A percentile compares a stretch with the other conserved stretches of the same genome.
phyloP scores from a whole-genome alignment of 305 asterid genomes.

The Solanum hybrid region DNA sequence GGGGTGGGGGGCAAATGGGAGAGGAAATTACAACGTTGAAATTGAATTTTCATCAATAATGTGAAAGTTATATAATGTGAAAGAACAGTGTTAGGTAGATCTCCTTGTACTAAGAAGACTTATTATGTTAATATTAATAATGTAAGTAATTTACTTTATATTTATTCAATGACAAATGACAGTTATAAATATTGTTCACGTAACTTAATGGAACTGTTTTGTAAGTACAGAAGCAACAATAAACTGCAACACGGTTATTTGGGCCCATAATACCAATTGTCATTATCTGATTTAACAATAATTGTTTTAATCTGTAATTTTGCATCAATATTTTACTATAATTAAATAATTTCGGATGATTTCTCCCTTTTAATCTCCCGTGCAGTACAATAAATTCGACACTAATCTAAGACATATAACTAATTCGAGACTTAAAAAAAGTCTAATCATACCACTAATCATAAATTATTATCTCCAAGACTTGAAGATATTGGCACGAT shows the following conservation, averaged over 20 bases:
- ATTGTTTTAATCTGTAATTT: not conserved
- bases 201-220: not conserved
- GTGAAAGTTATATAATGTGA: not conserved
- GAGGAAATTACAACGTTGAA: not conserved
- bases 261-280: not conserved
- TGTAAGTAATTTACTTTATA: not conserved
- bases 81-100: not conserved
- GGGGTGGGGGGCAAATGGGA: not conserved
- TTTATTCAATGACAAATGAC: not conserved
- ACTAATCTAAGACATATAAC: not conserved
- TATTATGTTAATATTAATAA: not conserved
- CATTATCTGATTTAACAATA: not conserved
- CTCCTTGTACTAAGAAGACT: not conserved
- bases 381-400: not conserved
- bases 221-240: not conserved
- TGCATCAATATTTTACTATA: not conserved
- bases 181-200: not conserved
- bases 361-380: not conserved
- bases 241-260: not conserved
- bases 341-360: not conserved
- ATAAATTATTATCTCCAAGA: not conserved
- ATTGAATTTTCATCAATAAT: not conserved
- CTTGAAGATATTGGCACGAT: not conserved
- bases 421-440: not conserved
- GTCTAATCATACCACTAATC: not conserved